phyloP scores from a whole-genome alignment of 352 stramenopile species.

The Pythium brachiatum region DNA sequence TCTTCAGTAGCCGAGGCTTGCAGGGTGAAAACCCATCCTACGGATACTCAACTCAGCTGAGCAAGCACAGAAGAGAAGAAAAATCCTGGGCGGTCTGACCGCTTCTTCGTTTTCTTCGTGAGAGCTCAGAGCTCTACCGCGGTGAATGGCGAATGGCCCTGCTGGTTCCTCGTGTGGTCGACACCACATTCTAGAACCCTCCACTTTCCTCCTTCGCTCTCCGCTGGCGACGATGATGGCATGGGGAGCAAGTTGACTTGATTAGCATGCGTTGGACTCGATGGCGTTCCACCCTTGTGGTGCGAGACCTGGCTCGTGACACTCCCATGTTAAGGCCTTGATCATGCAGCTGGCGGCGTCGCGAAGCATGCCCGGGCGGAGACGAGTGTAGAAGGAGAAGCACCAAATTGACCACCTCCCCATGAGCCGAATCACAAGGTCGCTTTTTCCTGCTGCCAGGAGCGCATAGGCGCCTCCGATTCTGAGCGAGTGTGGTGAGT shows the following conservation, averaged over 20 bases:
- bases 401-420: conserved; percentile 26
- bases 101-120: conserved; percentile 3
- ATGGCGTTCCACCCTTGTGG: neutral
- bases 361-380: conserved; percentile 19
- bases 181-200: conserved; percentile 7
- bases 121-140: conserved; percentile 1
- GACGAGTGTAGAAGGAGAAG: conserved; percentile 24
- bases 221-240: no score
- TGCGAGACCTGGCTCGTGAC: conserved; percentile 7
- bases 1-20: no score
- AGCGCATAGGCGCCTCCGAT: conserved; percentile 23
- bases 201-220: neutral
- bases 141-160: neutral
- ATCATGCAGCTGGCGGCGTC: conserved; percentile 30
- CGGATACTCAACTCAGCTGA: no score
- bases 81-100: conserved; percentile 2
- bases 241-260: no score
- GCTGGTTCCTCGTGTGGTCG: conserved; percentile 1
- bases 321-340: conserved; percentile 24
- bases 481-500: conserved; percentile 21
- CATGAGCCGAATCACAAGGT: conserved; percentile 21
- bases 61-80: no score
- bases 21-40: no score
- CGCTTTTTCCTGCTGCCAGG: conserved; percentile 24
- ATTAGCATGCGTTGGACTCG: no score